Evolutionary conservation across 2,329 filamentous ascomycete genomes (phyloP), one percentile per base, ranked within the genome.

Genomic region (Ilyonectria mors-panacis): DNA sequence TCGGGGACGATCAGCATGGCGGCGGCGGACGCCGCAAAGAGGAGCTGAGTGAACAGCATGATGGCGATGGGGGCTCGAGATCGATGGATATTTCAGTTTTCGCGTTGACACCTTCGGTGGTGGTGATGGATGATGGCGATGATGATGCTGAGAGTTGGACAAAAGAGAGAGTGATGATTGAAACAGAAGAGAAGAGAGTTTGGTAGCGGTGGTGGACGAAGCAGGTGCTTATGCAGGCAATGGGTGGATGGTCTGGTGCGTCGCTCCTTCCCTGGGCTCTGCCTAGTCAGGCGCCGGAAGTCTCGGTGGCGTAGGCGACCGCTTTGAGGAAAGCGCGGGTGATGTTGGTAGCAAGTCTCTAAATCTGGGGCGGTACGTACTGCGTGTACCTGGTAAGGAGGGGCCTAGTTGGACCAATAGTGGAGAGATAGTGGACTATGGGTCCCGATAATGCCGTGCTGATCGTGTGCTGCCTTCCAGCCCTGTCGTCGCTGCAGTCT

Each of bases 1-100:
- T 85, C 80, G 64, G 89, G 86, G 37, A 88, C 83, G 60, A 91
- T 73, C 66, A 91, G 81, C 74, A 91, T 84, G 64, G 88, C 86
- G 28, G 78, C 75, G 39, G 80, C 76, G 47, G 79, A 66, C 28
- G 79, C 79, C 64, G 78, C 80, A 23, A 82, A 65, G 54, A 73
- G 72, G 44, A 82, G 75, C 47, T 71, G 75, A 68, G 75, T 76
- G 51, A 80, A 69, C 59, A 80, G 72, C 81, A 82, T 81, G 58
- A 56, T 68, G 71, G 55, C 30, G 61, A 23, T 19, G 28, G n/a
- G 19, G 21, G 12, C 39, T 48, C 23, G 12, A 37, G 26, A 47
- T 59, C 9, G 57, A 39, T 44, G 28, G 51, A 33, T 39, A 33
- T 53, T 45, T 9, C 26, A 19, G 19, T 17, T n/a, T n/a, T 30